These are phyloP conservation scores for Kockovaella imperatae DNA, from an alignment of 768 basidiomycete species.

Conservation along the genomic window DNA sequence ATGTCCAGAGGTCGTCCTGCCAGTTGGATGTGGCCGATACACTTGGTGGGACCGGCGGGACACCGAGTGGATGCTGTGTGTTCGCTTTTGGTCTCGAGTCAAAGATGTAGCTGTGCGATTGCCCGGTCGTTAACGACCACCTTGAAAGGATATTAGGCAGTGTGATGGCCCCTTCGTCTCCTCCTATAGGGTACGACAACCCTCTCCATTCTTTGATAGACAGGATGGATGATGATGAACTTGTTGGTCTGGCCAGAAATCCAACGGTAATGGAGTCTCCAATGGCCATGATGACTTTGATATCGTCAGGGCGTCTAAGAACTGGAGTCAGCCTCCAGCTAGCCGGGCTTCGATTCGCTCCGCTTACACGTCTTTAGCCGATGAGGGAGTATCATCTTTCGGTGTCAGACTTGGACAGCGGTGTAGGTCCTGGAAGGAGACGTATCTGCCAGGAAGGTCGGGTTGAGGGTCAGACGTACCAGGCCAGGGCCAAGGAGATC, in stretches of 20 bases:
- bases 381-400: conserved; percentile 5
- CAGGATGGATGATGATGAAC: conserved; percentile 4
- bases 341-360: background rate
- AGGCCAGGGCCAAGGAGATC: background rate
- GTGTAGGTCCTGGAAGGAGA: conserved; percentile 16
- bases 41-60: background rate
- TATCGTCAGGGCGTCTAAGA: conserved; percentile 42
- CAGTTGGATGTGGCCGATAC: conserved; percentile 1
- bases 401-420: conserved; percentile 13
- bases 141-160: conserved; percentile 20
- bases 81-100: too few species aligned
- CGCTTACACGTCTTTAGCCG: conserved; percentile 29
- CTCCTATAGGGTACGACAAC: conserved; percentile 25
- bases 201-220: conserved; percentile 22
- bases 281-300: conserved; percentile 41
- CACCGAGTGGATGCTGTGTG: too few species aligned
- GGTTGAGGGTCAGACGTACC: background rate
- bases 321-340: background rate
- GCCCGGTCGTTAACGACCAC: conserved; percentile 18
- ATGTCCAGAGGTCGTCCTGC: conserved; percentile 4
- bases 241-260: conserved; percentile 31
- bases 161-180: conserved; percentile 18
- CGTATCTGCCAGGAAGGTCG: conserved; percentile 11
- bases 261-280: conserved; percentile 45
- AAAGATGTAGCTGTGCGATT: too few species aligned